These are phyloP conservation scores for Ascocoryne sarcoides DNA, from an alignment of 2,329 filamentous ascomycete genomes.

Conservation along the genomic window DNA sequence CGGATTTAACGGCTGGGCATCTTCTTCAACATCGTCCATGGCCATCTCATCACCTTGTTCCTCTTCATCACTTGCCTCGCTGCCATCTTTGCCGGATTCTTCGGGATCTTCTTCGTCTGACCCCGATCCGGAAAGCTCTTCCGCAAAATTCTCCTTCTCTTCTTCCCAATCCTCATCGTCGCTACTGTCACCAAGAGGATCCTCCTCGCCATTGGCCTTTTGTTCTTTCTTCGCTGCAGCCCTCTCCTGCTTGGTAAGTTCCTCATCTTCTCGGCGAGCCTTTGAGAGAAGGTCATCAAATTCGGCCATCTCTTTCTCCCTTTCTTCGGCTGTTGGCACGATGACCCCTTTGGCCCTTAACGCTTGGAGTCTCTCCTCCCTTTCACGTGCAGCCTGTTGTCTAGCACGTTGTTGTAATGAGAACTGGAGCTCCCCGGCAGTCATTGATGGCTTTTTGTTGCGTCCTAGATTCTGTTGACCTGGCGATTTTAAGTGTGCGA, in stretches of 20 bases:
- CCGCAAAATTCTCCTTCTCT: conserved; percentile 32
- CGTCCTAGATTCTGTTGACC: conserved; percentile 40
- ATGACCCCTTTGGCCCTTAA: conserved; percentile 72
- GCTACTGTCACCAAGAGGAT: conserved; percentile 41
- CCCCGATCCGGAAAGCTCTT: conserved; percentile 32
- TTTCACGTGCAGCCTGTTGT: conserved; percentile 69
- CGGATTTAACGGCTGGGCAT: conserved; percentile 21
- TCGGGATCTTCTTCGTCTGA: conserved; percentile 33
- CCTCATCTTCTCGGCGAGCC: conserved; percentile 70
- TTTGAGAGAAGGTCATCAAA: conserved; percentile 84
- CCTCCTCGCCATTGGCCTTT: conserved; percentile 35
- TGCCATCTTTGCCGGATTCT: conserved; percentile 28
- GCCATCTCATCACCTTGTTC: conserved; percentile 37
- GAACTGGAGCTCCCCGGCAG: conserved; percentile 57
- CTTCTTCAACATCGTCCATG: conserved; percentile 35
- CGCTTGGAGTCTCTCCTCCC: conserved; percentile 66
- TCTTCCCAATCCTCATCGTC: conserved; percentile 48
- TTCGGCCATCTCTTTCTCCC: conserved; percentile 70
- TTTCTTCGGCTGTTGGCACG: conserved; percentile 79
- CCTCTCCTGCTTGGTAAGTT: conserved; percentile 70
- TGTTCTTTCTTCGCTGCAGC: conserved; percentile 59
- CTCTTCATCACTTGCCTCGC: conserved; percentile 32
- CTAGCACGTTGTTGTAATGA: conserved; percentile 63
- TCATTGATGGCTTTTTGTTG: conserved; percentile 50
- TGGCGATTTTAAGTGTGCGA: conserved; percentile 64